Percentiles rank a stretch among this genome's conserved stretches.
phyloP scores from a whole-genome alignment of 1,284 basidiomycete species.

The Pterula multifida region DNA sequence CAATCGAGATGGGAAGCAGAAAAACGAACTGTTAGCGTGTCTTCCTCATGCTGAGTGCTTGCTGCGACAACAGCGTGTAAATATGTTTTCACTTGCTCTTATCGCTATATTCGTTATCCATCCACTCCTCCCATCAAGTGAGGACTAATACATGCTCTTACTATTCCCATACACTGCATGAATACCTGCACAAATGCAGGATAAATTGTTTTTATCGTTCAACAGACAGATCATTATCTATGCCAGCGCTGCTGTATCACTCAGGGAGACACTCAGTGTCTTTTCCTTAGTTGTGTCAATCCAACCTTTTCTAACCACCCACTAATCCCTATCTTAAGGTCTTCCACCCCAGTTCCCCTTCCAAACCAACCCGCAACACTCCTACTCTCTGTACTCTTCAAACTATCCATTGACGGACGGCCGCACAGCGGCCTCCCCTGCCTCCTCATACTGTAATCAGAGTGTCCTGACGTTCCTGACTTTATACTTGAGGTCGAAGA shows the following conservation, averaged over 20 bases:
- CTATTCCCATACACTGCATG: too few relatives aligned
- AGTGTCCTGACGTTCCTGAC: not conserved
- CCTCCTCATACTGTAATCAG: not conserved
- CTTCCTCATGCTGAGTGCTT: not conserved
- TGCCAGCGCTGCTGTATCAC: not conserved
- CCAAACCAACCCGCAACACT: not conserved
- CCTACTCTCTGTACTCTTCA: not conserved
- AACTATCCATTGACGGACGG: not conserved
- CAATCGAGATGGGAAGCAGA: constrained; percentile 62
- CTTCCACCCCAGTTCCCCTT: not conserved
- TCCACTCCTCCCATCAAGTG: not conserved
- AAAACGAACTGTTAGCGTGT: constrained; percentile 14
- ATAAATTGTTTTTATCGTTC: not conserved
- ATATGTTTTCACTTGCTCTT: not conserved
- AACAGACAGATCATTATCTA: not conserved
- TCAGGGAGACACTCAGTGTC: not conserved
- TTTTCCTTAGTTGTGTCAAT: not conserved
- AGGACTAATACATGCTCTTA: not conserved
- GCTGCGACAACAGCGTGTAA: not conserved
- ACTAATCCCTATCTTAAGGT: not conserved
- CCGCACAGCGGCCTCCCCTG: not conserved
- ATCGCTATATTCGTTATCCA: not conserved
- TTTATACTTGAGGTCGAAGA: not conserved
- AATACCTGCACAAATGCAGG: too few relatives aligned
- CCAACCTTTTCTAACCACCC: not conserved